These are phyloP conservation scores for Zygotorulaspora mrakii DNA, from an alignment of 1,139 yeast genomes.

Conservation along the genomic window DNA sequence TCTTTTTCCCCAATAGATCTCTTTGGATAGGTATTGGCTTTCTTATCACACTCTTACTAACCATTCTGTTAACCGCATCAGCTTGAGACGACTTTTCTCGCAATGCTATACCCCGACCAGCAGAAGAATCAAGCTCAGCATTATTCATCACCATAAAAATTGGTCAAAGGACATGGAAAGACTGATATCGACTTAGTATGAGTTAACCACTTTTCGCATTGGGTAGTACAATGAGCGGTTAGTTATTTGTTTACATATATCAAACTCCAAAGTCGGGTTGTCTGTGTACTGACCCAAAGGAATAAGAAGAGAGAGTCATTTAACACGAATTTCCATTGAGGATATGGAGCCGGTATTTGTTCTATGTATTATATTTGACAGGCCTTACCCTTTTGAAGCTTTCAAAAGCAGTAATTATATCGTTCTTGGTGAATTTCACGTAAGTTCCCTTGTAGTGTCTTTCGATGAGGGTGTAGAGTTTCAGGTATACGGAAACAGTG, in stretches of 20 bases:
- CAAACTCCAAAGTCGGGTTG: too few relatives aligned
- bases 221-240: too few relatives aligned
- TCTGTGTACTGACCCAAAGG: too few relatives aligned
- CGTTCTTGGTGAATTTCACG: conserved; percentile 43
- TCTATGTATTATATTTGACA: background rate
- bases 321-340: background rate
- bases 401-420: conserved; percentile 43
- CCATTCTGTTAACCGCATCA: conserved; percentile 36
- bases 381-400: conserved; percentile 24
- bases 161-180: too few relatives aligned
- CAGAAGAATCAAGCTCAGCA: conserved; percentile 27
- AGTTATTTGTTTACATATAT: too few relatives aligned
- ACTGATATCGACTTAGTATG: too few relatives aligned
- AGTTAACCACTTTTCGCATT: too few relatives aligned
- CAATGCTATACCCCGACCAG: conserved; percentile 37
- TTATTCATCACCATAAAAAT: conserved; percentile 6
- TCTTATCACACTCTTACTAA: conserved; percentile 33
- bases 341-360: background rate
- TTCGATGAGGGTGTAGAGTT: conserved; percentile 42
- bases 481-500: conserved; percentile 43
- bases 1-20: conserved; percentile 35
- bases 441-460: conserved; percentile 44
- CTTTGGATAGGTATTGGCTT: conserved; percentile 37
- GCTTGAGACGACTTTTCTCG: background rate
- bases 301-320: background rate